phyloP scores from a whole-genome alignment of 1,284 basidiomycete genomes.

The Volvariella surrecta region DNA sequence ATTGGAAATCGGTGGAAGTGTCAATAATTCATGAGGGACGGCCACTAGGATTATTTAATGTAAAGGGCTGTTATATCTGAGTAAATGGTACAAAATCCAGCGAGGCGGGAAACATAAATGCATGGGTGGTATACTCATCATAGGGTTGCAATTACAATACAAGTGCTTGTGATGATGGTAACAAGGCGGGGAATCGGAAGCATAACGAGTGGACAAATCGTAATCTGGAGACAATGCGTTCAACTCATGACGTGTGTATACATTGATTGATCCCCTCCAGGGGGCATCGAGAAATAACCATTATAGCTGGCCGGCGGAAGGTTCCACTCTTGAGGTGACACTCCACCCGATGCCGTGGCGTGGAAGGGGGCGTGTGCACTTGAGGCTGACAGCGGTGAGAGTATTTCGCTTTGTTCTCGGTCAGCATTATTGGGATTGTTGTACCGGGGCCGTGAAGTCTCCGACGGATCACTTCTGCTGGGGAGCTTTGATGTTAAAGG shows the following conservation, averaged over 20 bases:
- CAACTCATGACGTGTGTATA: slow-evolving; percentile 47
- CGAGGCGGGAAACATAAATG: slow-evolving; percentile 1
- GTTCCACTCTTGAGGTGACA: slow-evolving; percentile 55
- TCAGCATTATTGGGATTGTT: slow-evolving; percentile 39
- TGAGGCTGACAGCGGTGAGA: slow-evolving; percentile 61
- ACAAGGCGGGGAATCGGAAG: slow-evolving; percentile 2
- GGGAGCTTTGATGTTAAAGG: slow-evolving; percentile 3
- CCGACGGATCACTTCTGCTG: slow-evolving; percentile 38
- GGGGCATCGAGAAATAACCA: slow-evolving; percentile 55
- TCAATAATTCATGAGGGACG: slow-evolving; percentile 5
- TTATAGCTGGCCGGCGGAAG: slow-evolving; percentile 51
- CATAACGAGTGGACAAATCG: slow-evolving; percentile 10
- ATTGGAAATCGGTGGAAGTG: slow-evolving; percentile 18
- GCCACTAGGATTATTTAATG: slow-evolving; percentile 7
- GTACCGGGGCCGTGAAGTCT: slow-evolving; percentile 27
- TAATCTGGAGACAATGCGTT: slow-evolving; percentile 14
- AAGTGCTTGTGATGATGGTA: slow-evolving; percentile 5
- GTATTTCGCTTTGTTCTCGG: slow-evolving; percentile 39
- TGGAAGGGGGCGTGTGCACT: slow-evolving; percentile 43
- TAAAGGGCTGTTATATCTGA: background rate
- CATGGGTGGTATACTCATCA: slow-evolving; percentile 1
- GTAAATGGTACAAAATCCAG: slow-evolving; percentile 1
- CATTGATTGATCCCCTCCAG: slow-evolving; percentile 36
- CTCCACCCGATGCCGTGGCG: slow-evolving; percentile 27
- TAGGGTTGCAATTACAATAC: slow-evolving; percentile 7